Percentiles rank a stretch among this genome's conserved stretches.
Evolutionary conservation across 352 stramenopile species (phyloP).

Genomic region (Globisporangium emineosum): DNA sequence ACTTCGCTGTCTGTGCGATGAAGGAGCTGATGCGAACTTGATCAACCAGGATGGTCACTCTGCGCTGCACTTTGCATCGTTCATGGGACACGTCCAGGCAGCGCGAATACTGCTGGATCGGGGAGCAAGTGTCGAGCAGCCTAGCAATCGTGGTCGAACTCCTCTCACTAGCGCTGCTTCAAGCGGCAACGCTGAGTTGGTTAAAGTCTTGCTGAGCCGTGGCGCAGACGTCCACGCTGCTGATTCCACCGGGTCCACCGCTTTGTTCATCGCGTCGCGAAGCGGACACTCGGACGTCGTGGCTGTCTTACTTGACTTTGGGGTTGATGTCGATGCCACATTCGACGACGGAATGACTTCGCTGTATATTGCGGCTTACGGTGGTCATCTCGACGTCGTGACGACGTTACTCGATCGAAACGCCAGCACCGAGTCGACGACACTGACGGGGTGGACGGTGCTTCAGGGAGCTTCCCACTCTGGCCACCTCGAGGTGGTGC

Average conservation of each 20-base stretch:
- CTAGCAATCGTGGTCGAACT: too few relatives aligned
- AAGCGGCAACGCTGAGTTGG: neutral
- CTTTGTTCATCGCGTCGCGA: neutral
- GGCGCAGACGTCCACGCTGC: neutral
- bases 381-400: neutral
- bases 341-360: neutral
- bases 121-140: neutral
- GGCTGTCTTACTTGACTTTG: neutral
- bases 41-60: neutral
- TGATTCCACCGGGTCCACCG: neutral
- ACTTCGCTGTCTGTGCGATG: neutral
- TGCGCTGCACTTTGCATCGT: neutral
- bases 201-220: neutral
- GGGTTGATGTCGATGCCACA: neutral
- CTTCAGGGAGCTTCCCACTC: neutral
- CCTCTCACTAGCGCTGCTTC: neutral
- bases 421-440: neutral
- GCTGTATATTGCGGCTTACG: neutral
- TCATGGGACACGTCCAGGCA: neutral
- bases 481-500: neutral
- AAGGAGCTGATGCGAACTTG: neutral
- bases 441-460: neutral
- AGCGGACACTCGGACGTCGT: neutral
- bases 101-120: neutral
- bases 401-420: neutral